Conservation (phyloP, 192 early-diverging fungal genomes). For the Allomyces macrogynus region DNA sequence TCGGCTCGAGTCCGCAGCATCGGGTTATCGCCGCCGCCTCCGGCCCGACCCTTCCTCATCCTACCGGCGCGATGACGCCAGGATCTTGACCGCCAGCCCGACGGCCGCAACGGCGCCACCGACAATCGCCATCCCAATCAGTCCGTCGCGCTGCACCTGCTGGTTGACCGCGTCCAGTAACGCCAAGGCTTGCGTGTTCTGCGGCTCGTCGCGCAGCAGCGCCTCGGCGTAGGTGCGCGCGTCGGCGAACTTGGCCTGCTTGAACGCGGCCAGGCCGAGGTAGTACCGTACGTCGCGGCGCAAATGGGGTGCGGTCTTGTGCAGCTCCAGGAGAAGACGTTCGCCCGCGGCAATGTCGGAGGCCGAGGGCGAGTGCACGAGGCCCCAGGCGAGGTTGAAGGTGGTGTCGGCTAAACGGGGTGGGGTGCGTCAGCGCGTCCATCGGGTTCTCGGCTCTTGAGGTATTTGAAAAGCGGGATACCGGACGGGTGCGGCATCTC, state of each 20-base stretch:
- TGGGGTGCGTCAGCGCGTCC: too few relatives aligned
- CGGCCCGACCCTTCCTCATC: too few relatives aligned
- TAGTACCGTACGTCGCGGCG: conserved; percentile 3
- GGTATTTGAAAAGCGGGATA: background rate
- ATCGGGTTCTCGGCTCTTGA: too few relatives aligned
- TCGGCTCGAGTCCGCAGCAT: background rate
- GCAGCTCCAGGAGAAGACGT: background rate
- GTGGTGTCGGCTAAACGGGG: background rate
- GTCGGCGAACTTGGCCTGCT: conserved; percentile 5
- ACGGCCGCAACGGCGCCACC: conserved; percentile 5
- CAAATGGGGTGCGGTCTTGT: conserved; percentile 2
- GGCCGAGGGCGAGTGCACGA: background rate
- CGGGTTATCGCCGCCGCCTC: too few relatives aligned
- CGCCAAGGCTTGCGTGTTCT: conserved; percentile 1
- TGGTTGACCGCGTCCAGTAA: conserved; percentile 3
- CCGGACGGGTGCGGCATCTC: background rate
- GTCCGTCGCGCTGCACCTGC: conserved; percentile 3
- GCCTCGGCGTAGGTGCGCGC: conserved; percentile 3
- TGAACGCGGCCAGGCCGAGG: conserved; percentile 4
- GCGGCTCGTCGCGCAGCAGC: conserved; percentile 1
- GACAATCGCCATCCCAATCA: conserved; percentile 8
- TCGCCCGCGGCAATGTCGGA: background rate
- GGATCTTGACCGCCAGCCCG: background rate
- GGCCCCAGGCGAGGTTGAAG: conserved; percentile 4
- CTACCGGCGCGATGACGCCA: background rate